Evolutionary conservation across 352 stramenopile genomes (phyloP).

Genomic region (Pythium scleroteichum): DNA sequence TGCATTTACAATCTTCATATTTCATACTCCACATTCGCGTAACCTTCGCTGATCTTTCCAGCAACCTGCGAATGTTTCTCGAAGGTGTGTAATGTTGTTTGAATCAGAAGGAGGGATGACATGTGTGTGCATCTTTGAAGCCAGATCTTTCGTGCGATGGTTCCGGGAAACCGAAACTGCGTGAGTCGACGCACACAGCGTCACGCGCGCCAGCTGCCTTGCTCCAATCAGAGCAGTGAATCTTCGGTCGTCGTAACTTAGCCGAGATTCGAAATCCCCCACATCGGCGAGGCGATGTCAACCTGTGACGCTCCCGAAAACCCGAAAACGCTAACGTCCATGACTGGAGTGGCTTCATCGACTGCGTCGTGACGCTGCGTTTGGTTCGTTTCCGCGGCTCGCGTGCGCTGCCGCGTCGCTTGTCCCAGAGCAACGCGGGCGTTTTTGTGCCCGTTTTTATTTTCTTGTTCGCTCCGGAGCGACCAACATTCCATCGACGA

Average conservation of each 20-base stretch:
- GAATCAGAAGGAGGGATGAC: slow-evolving; percentile 22
- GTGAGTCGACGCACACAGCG: slow-evolving; percentile 5
- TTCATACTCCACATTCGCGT: background rate
- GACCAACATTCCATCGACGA: slow-evolving; percentile 8
- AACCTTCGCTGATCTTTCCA: background rate
- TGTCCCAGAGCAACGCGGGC: slow-evolving; percentile 4
- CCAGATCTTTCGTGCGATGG: slow-evolving; percentile 2
- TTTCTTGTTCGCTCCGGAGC: slow-evolving; percentile 11
- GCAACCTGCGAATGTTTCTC: background rate
- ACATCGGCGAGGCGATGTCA: slow-evolving; percentile 5
- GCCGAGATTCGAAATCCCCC: no score
- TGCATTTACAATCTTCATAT: no score
- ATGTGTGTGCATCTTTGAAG: slow-evolving; percentile 12
- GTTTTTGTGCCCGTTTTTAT: slow-evolving; percentile 1
- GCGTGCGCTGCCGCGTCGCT: background rate
- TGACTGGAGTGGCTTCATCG: slow-evolving; percentile 7
- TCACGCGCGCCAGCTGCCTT: background rate
- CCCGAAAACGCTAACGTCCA: background rate
- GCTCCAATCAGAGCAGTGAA: slow-evolving; percentile 7
- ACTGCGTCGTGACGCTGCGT: no score
- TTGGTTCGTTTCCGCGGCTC: no score
- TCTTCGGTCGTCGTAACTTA: no score
- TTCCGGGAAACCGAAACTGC: slow-evolving; percentile 2
- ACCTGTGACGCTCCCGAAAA: no score
- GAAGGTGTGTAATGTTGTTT: background rate